Base-by-base conservation (phyloP, 208 protist genomes). In the Leishmania aethiopica region DNA sequence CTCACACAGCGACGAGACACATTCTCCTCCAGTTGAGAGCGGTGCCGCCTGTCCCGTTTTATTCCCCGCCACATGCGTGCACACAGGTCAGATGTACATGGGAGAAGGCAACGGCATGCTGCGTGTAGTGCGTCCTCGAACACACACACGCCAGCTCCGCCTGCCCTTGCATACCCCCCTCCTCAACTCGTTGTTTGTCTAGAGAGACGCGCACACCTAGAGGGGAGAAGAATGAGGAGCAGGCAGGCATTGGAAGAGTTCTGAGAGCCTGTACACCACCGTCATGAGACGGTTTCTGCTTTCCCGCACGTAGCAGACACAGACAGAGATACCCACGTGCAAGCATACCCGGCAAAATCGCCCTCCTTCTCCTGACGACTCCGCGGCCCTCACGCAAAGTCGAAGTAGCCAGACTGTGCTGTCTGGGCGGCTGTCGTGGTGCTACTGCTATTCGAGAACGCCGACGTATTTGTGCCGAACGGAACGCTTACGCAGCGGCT, bases 401-500 rank as follows among this genome's bases (percentile, higher is more conserved):
- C 76, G 19, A 87, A 87, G 37, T 87, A 87, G 57, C 69, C 75
- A 32, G 77, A 84, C 51, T 71, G 64, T 22, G 70, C 17, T 49
- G 76, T 77, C 59, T n/a, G 71, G 51, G 78, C 3, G 59, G 66
- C 42, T 25, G 82, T 57, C 2, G 62, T 79, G 11, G 69, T 62
- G 55, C 32, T 51, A 70, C 17, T 62, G 84, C 47, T 32, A 79
- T 28, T 82, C 3, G 75, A 22, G 35, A 69, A 25, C 35, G 76
- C 69, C 32, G 71, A 42, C 25, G 67, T 37, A 64, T 64, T 86
- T 1, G 76, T 69, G 15, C 78, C 78, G 42, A 86, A 86, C 2
- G 82, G 82, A n/a, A 86, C 66, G 66, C 78, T 86, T 25, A 86
- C 71, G 57, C 82, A 86, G 37, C 82, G 82, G 28, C 82, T 86